Evolutionary conservation across 257 asterid species (phyloP), one percentile per base, ranked within the genome.

Genomic region (Orobanche coerulescens): DNA sequence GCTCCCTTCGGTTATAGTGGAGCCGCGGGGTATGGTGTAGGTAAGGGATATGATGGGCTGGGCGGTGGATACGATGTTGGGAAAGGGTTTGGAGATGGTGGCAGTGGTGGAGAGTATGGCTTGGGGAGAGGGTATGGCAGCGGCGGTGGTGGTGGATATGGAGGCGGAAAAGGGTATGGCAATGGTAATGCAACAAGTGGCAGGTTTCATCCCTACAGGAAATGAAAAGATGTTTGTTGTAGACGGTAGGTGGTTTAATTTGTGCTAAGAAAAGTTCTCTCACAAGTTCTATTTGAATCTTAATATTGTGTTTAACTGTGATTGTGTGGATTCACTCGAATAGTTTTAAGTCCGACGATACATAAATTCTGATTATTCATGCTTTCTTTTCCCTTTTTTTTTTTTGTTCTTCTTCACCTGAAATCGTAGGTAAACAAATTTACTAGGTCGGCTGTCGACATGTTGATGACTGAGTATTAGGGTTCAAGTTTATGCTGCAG

Each of bases 171-270:
- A 61, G 88, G 84, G 36, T 79, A 84, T n/a, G 82, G 88, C 23
- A 76, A 76, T 58, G 79, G 79, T 13, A 75, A 73, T 42, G 78
- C 76, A 34, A 39, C 76, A 1, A 40, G 69, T 23, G 90, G 95
- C 66, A 79, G 96, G 81, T 84, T 82, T 71, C 96, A 88, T 67
- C 98, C 98, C 1, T 92, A 92, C 67, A 68, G 89, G 31, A 92
- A 88, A 75, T 92, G 78, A 83, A 60, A 55, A 50, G 26, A 11
- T 22, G 19, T 18, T 2, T 24, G 44, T 31, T 72, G 60, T 62
- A 66, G 68, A 13, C n/a, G n/a, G 18, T 62, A 56, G 72, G 23
- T 60, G 50, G 31, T 54, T 26, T 34, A 52, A 67, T 66, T 30
- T 73, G 67, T 52, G 62, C 48, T 2, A 46, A 16, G 47, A 51